phyloP scores from a whole-genome alignment of 768 basidiomycete species.

The Filobasidium floriforme region DNA sequence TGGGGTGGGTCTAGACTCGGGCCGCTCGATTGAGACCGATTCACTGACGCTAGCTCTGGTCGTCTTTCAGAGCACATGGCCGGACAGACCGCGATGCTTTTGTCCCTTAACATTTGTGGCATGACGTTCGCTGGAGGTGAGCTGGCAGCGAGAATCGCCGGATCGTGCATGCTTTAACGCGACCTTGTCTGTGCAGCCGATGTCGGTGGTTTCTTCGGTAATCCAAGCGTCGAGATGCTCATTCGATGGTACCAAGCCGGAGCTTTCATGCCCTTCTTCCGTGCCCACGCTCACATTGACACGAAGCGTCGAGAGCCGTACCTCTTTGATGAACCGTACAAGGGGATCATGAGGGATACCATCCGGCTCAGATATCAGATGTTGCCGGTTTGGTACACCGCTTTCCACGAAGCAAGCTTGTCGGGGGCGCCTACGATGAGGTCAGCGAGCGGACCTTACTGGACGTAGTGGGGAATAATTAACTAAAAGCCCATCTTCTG shows the following conservation, averaged over 20 bases:
- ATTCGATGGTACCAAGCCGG: conserved; percentile 97
- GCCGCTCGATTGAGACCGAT: background rate
- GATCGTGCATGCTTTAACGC: conserved; percentile 6
- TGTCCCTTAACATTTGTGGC: conserved; percentile 78
- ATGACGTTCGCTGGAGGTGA: conserved; percentile 85
- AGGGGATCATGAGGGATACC: conserved; percentile 67
- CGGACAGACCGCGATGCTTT: conserved; percentile 85
- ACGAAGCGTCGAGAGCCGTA: conserved; percentile 96
- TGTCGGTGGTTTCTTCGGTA: conserved; percentile 97
- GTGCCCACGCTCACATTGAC: conserved; percentile 95
- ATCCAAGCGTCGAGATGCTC: conserved; percentile 88
- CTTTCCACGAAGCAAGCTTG: conserved; percentile 77
- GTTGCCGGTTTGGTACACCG: conserved; percentile 94
- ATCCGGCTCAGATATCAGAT: conserved; percentile 75
- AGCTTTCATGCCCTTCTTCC: conserved; percentile 91
- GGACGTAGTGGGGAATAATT: too few species aligned
- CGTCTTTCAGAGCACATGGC: conserved; percentile 71
- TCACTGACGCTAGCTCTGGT: background rate
- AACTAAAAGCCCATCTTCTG: background rate
- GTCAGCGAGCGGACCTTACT: conserved; percentile 49
- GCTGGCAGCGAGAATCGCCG: conserved; percentile 39
- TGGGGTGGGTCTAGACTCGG: conserved; percentile 52
- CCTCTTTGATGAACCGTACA: conserved; percentile 81
- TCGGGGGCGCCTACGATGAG: conserved; percentile 74
- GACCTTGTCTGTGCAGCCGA: conserved; percentile 57